Conservation (phyloP, 306 rosid genomes). For the Boehmeria nivea region DNA sequence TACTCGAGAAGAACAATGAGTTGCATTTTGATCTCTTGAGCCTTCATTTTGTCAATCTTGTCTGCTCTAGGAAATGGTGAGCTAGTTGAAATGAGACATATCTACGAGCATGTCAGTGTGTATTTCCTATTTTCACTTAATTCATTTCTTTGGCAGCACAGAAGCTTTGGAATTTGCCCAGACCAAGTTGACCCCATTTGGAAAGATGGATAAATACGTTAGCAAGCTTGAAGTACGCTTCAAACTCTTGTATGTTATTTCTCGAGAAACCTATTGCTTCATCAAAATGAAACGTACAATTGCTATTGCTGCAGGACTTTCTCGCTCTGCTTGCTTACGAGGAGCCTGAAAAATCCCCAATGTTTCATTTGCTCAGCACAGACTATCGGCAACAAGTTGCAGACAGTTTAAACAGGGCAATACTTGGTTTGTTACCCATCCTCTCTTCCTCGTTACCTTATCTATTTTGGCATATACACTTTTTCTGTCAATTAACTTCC, state of each 20-base stretch:
- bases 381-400: slow-evolving; percentile 74
- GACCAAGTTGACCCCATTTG: slow-evolving; percentile 64
- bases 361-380: slow-evolving; percentile 77
- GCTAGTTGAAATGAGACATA: slow-evolving; percentile 23
- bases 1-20: slow-evolving; percentile 66
- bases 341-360: slow-evolving; percentile 88
- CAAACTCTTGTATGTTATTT: neutral
- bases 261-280: neutral
- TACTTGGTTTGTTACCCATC: slow-evolving; percentile 62
- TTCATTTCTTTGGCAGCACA: slow-evolving; percentile 75
- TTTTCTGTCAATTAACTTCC: no score
- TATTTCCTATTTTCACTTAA: slow-evolving; percentile 18
- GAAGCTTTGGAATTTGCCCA: slow-evolving; percentile 92
- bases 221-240: slow-evolving; percentile 60
- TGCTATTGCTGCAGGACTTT: slow-evolving; percentile 50
- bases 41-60: slow-evolving; percentile 89
- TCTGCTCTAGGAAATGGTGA: slow-evolving; percentile 74
- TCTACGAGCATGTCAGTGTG: slow-evolving; percentile 5
- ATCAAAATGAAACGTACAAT: slow-evolving; percentile 2
- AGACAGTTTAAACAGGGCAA: slow-evolving; percentile 66
- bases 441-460: no score
- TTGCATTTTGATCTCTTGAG: slow-evolving; percentile 83
- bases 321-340: slow-evolving; percentile 86
- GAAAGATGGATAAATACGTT: slow-evolving; percentile 52
- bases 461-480: no score